Conservation (phyloP, 148 eudicot genomes). For the Pouteria glomerata region DNA sequence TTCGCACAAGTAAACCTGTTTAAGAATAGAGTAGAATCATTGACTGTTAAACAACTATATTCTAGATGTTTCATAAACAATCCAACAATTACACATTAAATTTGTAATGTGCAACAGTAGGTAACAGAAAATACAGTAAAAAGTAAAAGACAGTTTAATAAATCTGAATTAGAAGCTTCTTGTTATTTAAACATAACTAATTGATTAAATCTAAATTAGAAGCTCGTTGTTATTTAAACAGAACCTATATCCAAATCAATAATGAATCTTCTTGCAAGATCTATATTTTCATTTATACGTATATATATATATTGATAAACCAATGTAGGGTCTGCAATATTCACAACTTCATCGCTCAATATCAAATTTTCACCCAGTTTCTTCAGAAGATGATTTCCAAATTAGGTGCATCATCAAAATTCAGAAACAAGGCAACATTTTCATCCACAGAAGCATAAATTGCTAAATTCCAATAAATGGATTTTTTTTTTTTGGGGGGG, state of each 20-base stretch:
- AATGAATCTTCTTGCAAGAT: too few species aligned
- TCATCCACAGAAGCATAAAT: background rate
- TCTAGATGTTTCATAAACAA: background rate
- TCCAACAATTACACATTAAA: background rate
- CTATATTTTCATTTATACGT: too few species aligned
- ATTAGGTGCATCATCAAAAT: background rate
- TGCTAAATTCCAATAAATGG: background rate
- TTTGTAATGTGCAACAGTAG: background rate
- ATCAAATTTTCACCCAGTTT: background rate
- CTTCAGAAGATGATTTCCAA: background rate
- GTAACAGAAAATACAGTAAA: background rate
- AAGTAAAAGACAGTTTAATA: background rate
- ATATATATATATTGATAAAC: too few species aligned
- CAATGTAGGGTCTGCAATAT: too few species aligned
- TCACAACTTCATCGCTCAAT: too few species aligned
- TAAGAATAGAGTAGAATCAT: background rate
- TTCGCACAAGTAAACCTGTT: slow-evolving; percentile 85
- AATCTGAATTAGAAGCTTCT: background rate
- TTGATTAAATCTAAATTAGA: too few species aligned
- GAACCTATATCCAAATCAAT: too few species aligned
- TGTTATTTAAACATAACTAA: too few species aligned
- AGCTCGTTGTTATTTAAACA: too few species aligned
- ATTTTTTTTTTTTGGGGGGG: too few species aligned
- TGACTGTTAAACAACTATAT: background rate
- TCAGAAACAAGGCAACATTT: background rate